Base-by-base conservation (phyloP, 176 grass and related monocot species). In the Pharus latifolius region DNA sequence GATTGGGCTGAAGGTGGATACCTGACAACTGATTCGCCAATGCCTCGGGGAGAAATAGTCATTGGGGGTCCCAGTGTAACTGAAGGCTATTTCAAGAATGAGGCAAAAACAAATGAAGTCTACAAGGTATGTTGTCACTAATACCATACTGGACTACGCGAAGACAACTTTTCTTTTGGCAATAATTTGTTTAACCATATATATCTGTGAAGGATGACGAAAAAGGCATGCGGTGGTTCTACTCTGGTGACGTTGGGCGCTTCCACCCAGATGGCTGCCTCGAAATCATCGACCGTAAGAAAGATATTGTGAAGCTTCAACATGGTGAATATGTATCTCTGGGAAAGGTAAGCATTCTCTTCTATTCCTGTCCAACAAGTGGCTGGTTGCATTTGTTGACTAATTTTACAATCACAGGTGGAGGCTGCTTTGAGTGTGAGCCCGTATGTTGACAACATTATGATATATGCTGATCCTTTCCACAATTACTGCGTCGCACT, bases 291-390 rank as follows among this genome's bases (percentile, higher is more conserved):
- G 90, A 99, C 67, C 81, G 90, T 23, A 99, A 99, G 65, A 99
- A 99, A 75, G 95, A 99, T 72, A 94, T 99, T 35, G 95, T 99
- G 50, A 99, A 99, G 68, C 95, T 99, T 71, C 87, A 91, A 49
- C 95, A 91, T 78, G 95, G 95, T 28, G 95, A 99, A 99, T 99
- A 99, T 67, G 81, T 99, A 61, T 99, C 90, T 80, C 68, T 94
- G 0, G 95, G 95, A 52, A 99, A 99, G 95, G 95, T 99, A 63
- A 20, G 12, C 27, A 42, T 24, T 61, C 17, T 70, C 62, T n/a
- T 35, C 51, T 76, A 19, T 30, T 84, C 61, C 70, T 44, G n/a
- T 83, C 42, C 31, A 51, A 68, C 24, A 52, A 65, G 2, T 31
- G 35, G 10, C 32, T 62, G 10, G 47, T 73, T 62, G 23, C 49